Evolutionary conservation across 495 filamentous ascomycete species (phyloP), one percentile per base, ranked within the genome.

Genomic region (Paragyromitra xinjiangensis): DNA sequence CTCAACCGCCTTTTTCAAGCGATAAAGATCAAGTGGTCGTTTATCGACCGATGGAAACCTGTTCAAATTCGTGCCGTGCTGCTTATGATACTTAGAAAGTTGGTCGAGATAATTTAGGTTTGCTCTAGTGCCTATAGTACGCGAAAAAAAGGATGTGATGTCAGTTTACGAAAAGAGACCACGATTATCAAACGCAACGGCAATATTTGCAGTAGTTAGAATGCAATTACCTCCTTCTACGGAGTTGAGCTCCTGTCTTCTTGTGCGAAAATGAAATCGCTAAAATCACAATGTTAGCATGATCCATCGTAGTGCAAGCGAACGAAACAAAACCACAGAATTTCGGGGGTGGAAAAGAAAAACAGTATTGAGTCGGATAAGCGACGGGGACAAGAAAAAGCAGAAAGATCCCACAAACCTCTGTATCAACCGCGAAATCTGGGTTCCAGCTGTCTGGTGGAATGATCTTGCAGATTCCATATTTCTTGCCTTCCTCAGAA

Each of bases 1-100:
- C 83, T 98, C 95, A 14, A 99, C 95, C 0, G 95, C 94, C 84
- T 98, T 98, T 84, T 98, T 98, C 65, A 99, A 86, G 72, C 94
- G 93, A 86, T 97, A 98, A 14, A 99, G 86, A 81, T 99, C 96
- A 59, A 99, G 88, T 0, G 95, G 95, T 50, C 97, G 93, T 85
- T 99, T 99, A 85, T 99, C 95, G 80, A 99, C 95, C 74, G 93
- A 97, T 0, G 95, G 95, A 77, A 97, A 92, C 55, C 95, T 92
- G 81, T 94, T 97, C 64, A 98, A 89, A 78, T 95, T 97, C 66
- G 91, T 94, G 37, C 96, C 95, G 82, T 97, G 92, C 81, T 98
- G 94, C 81, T 94, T 97, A 87, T 99, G 95, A 84, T 96, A 99
- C 85, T 97, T 98, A 72, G 90, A 88, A 40, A 99, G 89, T 80